phyloP scores from a whole-genome alignment of 1,284 basidiomycete genomes.

The Golubevia pallescens region DNA sequence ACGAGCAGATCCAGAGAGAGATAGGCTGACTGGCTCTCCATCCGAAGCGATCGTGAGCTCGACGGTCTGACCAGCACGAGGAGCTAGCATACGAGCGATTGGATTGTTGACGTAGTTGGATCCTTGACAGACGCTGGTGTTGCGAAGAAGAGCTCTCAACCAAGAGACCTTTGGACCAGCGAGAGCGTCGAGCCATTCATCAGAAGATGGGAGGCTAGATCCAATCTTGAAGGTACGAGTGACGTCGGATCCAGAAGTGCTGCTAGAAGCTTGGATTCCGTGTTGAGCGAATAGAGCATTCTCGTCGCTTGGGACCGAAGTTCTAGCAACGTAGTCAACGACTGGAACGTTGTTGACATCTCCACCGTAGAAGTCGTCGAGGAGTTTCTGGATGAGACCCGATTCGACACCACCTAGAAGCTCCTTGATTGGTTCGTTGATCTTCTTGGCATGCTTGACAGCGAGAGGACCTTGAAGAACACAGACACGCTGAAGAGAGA shows the following conservation, averaged over 20 bases:
- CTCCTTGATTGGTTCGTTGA: slow-evolving; percentile 91
- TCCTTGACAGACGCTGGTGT: slow-evolving; percentile 72
- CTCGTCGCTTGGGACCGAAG: slow-evolving; percentile 65
- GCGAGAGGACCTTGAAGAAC: slow-evolving; percentile 97
- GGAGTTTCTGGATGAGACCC: slow-evolving; percentile 77
- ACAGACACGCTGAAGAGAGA: slow-evolving; percentile 79
- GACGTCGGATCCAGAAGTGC: slow-evolving; percentile 69
- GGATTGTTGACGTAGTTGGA: slow-evolving; percentile 82
- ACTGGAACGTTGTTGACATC: slow-evolving; percentile 82
- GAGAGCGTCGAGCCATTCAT: slow-evolving; percentile 82
- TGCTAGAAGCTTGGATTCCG: slow-evolving; percentile 69
- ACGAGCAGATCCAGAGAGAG: slow-evolving; percentile 77
- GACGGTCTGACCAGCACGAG: slow-evolving; percentile 79
- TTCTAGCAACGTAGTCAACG: slow-evolving; percentile 82
- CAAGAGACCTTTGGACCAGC: slow-evolving; percentile 82
- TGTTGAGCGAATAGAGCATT: slow-evolving; percentile 58
- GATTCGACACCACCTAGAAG: slow-evolving; percentile 86
- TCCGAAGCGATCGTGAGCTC: slow-evolving; percentile 69
- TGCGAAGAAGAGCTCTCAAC: slow-evolving; percentile 84
- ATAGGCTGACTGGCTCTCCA: slow-evolving; percentile 69
- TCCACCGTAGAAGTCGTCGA: slow-evolving; percentile 80
- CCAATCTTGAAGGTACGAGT: slow-evolving; percentile 33
- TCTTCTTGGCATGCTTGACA: slow-evolving; percentile 81
- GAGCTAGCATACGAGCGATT: slow-evolving; percentile 82
- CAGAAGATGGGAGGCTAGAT: slow-evolving; percentile 30